Base-by-base conservation (phyloP, 2,329 filamentous ascomycete species). In the Celoporthe dispersa region DNA sequence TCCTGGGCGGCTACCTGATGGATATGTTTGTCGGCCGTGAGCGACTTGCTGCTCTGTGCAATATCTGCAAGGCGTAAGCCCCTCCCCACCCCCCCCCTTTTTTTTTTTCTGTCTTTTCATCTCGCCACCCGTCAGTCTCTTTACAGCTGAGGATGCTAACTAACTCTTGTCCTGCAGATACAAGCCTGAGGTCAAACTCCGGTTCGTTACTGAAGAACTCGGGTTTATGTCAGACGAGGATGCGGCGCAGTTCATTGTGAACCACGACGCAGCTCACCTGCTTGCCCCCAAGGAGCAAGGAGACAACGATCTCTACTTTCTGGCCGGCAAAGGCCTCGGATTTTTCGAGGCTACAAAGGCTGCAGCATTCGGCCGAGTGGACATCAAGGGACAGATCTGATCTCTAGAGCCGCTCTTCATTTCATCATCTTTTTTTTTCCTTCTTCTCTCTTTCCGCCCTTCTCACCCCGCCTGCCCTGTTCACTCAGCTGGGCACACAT, bases 11-110 rank as follows among this genome's bases (percentile, higher is more conserved):
- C 76, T 98, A 98, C 82, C 88, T 99, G 66, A 97, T 99, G 93
- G 96, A 99, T 84, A 98, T 97, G 93, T 98, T 99, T 84, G 92
- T 98, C 80, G 91, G 91, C 77, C 91, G 96, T 78, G 95, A 99
- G 84, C 93, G 96, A 77, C 88, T 99, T 74, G 91, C 92, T 78
- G 96, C 96, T 74, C 84, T 99, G 78, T 91, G 94, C 80, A 93
- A 91, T 80, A 96, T 99, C 75, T 97, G 94, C 88, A 97, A 88
- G 93, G 90, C 93, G 96, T 99, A 84, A 85, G 95, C 89, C n/a
- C 25, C 51, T 0, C 19, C 28, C 33, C 55, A 39, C 28, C 2
- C 22, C 28, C 16, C 51, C 25, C 48, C n/a, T n/a, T n/a, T n/a
- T n/a, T n/a, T n/a, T n/a, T n/a, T n/a, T n/a, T n/a, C n/a, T n/a